phyloP scores from a whole-genome alignment of 2,329 filamentous ascomycete species.

The Diaporthe caulivora region DNA sequence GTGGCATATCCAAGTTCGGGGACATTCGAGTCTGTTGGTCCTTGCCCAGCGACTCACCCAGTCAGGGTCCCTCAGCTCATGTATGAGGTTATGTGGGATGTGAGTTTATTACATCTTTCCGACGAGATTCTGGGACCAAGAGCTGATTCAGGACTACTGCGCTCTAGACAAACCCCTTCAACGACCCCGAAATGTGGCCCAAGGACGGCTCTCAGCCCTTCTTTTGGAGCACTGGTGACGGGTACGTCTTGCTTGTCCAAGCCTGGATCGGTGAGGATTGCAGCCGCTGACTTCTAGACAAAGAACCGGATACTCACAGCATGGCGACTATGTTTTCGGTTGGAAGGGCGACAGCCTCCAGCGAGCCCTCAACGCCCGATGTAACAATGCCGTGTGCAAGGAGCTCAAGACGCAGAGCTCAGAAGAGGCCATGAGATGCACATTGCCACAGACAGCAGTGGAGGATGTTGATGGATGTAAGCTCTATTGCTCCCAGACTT shows the following conservation, averaged over 20 bases:
- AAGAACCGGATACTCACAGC: slow-evolving; percentile 51
- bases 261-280: slow-evolving; percentile 41
- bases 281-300: slow-evolving; percentile 36
- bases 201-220: slow-evolving; percentile 49
- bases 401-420: slow-evolving; percentile 44
- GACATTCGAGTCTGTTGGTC: slow-evolving; percentile 36
- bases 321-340: slow-evolving; percentile 55
- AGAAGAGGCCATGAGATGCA: slow-evolving; percentile 49
- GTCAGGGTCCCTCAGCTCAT: slow-evolving; percentile 46
- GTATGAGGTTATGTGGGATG: slow-evolving; percentile 45
- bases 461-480: slow-evolving; percentile 51
- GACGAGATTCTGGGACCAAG: too few relatives aligned
- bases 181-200: slow-evolving; percentile 41
- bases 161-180: slow-evolving; percentile 40
- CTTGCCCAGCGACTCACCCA: slow-evolving; percentile 44
- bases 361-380: slow-evolving; percentile 41
- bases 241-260: neutral
- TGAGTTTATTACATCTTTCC: neutral
- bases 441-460: slow-evolving; percentile 45
- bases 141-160: neutral
- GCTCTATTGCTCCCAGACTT: neutral
- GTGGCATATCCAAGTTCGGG: slow-evolving; percentile 52
- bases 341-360: slow-evolving; percentile 51
- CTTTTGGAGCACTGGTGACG: slow-evolving; percentile 47
- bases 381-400: slow-evolving; percentile 40